Percentiles rank a stretch among this genome's conserved stretches.
phyloP scores from a whole-genome alignment of 768 basidiomycete species.

The Tricholoma bakamatsutake region DNA sequence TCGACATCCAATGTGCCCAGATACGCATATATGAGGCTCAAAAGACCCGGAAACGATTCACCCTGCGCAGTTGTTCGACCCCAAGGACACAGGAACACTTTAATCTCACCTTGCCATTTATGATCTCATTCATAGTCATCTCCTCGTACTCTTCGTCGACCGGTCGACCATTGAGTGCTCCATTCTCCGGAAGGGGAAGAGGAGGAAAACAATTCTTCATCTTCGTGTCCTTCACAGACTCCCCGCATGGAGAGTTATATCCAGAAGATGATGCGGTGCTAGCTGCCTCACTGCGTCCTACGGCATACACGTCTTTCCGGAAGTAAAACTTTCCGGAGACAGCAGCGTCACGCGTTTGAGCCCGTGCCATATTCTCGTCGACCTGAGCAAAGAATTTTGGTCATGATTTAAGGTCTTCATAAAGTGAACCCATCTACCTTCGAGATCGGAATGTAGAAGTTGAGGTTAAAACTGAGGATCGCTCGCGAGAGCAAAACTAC shows the following conservation, averaged over 20 bases:
- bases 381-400: slow-evolving; percentile 48
- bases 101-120: slow-evolving; percentile 77
- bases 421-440: slow-evolving; percentile 47
- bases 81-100: background rate
- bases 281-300: slow-evolving; percentile 35
- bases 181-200: slow-evolving; percentile 46
- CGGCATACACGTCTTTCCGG: slow-evolving; percentile 77
- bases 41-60: slow-evolving; percentile 66
- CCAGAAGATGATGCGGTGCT: slow-evolving; percentile 44
- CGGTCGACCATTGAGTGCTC: slow-evolving; percentile 28
- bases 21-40: slow-evolving; percentile 79
- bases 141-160: slow-evolving; percentile 86
- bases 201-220: slow-evolving; percentile 69
- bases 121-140: slow-evolving; percentile 88
- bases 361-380: slow-evolving; percentile 92
- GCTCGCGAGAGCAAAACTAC: slow-evolving; percentile 91
- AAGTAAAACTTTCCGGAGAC: slow-evolving; percentile 79
- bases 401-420: background rate
- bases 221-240: slow-evolving; percentile 47
- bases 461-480: slow-evolving; percentile 85
- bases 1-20: slow-evolving; percentile 82
- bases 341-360: slow-evolving; percentile 80
- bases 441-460: slow-evolving; percentile 96
- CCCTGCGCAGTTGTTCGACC: slow-evolving; percentile 34
- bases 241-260: slow-evolving; percentile 31